Conservation (phyloP, 202 grass and related monocot genomes). For the Hordeum pubiflorum region DNA sequence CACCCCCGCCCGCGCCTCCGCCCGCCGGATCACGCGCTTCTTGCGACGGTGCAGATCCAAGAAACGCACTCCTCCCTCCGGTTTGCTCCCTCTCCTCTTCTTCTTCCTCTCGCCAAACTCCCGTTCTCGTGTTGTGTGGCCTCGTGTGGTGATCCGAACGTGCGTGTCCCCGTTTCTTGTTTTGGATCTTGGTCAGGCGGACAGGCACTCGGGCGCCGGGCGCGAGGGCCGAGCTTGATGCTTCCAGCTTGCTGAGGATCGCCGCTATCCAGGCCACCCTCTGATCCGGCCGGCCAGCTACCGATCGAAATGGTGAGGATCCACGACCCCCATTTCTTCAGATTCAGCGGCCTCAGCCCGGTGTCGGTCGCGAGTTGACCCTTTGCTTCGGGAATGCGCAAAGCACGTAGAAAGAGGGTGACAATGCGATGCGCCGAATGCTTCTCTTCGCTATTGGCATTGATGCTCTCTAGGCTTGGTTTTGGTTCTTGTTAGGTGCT, state of each 20-base stretch:
- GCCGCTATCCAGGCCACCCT: background rate
- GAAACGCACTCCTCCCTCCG: background rate
- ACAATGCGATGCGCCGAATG: background rate
- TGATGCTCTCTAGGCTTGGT: background rate
- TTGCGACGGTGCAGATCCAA: constrained; percentile 11
- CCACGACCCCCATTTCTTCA: background rate
- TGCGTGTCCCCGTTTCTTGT: background rate
- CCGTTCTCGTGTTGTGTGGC: background rate
- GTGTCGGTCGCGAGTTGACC: background rate
- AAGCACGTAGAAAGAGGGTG: background rate
- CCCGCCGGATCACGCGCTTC: background rate
- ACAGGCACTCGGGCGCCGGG: background rate
- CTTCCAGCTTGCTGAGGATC: constrained; percentile 5
- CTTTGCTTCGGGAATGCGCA: background rate
- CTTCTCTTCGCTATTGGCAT: background rate
- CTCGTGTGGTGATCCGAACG: background rate
- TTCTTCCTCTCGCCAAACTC: background rate
- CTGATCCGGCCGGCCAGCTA: background rate
- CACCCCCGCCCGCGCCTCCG: no score
- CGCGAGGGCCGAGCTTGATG: background rate
- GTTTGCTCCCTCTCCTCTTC: background rate
- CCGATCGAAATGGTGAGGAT: constrained; percentile 34
- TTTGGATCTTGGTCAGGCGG: background rate
- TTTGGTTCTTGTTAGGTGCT: background rate
- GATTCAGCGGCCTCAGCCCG: constrained; percentile 6